Evolutionary conservation across 2,329 filamentous ascomycete genomes (phyloP), one percentile per base, ranked within the genome.

Genomic region (Colletotrichum sp.): DNA sequence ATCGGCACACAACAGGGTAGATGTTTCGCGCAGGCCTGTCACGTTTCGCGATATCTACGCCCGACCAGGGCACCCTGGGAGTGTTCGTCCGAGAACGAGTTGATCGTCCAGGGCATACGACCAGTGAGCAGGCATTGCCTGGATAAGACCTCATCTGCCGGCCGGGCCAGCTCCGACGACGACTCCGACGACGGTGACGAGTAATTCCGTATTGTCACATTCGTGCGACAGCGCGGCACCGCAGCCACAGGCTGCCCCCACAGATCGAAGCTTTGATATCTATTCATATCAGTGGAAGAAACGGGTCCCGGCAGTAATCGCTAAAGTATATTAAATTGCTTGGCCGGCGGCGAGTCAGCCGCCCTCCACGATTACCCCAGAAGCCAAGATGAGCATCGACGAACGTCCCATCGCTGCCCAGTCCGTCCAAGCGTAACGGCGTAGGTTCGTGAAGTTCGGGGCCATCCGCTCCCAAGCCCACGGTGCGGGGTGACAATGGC

Each of bases 321-420:
- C 16, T 22, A 75, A 64, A 71, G 60, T 71, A n/a, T 66, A 18
- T 66, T 75, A 71, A 22, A 75, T 72, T 68, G 32, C 55, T 48
- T 36, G n/a, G 34, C 26, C n/a, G 12, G n/a, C 32, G 44, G 44
- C 69, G 73, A 75, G 73, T 75, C 73, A 72, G 64, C 28, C 12
- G 18, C 30, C 24, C 63, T 63, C 69, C 63, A 73, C 73, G 73
- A 68, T 75, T 68, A 75, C 69, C 69, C 63, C 73, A 13, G 69
- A 72, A 75, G 69, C 63, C 63, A 68, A 73, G 55, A 39, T 64
- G 30, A 59, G 7, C 55, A 64, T 26, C 68, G 69, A 28, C 69
- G 34, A 48, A 48, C 44, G 44, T 48, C 44, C n/a, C n/a, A 48
- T 48, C 44, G 44, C 18, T 22, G 44, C n/a, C 44, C 32, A 9